Evolutionary conservation across 1,284 basidiomycete species (phyloP).

Genomic region (Tilletia caries): DNA sequence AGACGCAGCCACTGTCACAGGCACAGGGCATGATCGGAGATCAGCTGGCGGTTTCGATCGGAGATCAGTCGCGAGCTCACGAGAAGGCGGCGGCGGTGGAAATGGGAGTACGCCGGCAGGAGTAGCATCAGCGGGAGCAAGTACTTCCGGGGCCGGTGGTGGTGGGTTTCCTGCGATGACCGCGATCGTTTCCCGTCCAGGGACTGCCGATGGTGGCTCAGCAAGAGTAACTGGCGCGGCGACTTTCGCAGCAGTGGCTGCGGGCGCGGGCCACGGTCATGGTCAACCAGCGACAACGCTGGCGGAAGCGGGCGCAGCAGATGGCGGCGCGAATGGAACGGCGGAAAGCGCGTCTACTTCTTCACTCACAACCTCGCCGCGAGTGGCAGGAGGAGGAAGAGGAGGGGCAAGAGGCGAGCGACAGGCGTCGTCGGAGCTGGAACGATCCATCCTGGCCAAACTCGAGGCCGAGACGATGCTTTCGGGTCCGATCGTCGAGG

Average conservation of each 20-base stretch:
- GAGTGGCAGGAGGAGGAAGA: not conserved
- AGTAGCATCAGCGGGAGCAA: not conserved
- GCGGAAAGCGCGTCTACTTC: too few species aligned
- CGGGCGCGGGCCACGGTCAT: too few species aligned
- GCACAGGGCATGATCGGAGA: not conserved
- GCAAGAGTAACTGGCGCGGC: too few species aligned
- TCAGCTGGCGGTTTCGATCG: not conserved
- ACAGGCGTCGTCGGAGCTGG: not conserved
- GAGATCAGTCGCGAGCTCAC: too few species aligned
- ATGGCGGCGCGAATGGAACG: too few species aligned
- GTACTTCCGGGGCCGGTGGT: too few species aligned
- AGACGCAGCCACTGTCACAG: not conserved
- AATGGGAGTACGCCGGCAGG: not conserved
- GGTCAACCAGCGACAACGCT: too few species aligned
- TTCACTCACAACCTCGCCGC: not conserved
- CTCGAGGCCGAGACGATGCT: conserved; percentile 1
- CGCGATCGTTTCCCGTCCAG: too few species aligned
- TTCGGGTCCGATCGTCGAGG: not conserved
- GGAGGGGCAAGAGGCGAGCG: not conserved
- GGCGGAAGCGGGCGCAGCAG: too few species aligned
- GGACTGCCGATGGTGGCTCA: too few species aligned
- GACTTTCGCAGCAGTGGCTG: too few species aligned
- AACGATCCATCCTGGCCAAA: not conserved
- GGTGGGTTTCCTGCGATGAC: too few species aligned
- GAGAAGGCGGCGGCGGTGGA: not conserved